phyloP scores from a whole-genome alignment of 2,329 filamentous ascomycete genomes.

The Cytospora paraplurivora region DNA sequence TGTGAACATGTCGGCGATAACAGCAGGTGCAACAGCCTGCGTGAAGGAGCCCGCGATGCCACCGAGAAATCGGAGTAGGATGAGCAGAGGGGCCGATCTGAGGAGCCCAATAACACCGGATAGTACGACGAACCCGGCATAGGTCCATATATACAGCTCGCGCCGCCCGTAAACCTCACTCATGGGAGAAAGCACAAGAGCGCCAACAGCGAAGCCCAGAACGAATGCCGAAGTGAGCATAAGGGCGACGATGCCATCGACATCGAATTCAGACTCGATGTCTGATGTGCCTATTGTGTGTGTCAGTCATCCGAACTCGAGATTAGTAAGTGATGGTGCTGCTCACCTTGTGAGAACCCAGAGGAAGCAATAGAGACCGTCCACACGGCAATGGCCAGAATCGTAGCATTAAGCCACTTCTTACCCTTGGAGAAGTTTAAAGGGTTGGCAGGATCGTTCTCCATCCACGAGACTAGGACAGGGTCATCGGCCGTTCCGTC shows the following conservation, averaged over 20 bases:
- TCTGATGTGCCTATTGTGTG: conserved; percentile 38
- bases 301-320: neutral
- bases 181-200: conserved; percentile 30
- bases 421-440: conserved; percentile 41
- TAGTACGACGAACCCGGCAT: conserved; percentile 60
- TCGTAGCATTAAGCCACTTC: conserved; percentile 45
- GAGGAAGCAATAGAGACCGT: conserved; percentile 47
- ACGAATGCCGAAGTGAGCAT: conserved; percentile 37
- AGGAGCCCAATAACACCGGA: conserved; percentile 61
- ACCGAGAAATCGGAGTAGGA: conserved; percentile 66
- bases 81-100: conserved; percentile 58
- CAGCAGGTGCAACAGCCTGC: conserved; percentile 63
- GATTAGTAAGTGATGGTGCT: conserved; percentile 28
- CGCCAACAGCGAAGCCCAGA: conserved; percentile 31
- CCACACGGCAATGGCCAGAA: conserved; percentile 45
- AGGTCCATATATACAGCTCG: conserved; percentile 59
- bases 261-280: conserved; percentile 42
- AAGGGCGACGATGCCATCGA: conserved; percentile 43
- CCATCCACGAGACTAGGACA: conserved; percentile 48
- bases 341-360: conserved; percentile 36
- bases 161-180: conserved; percentile 61
- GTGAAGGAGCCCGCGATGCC: conserved; percentile 64
- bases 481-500: conserved; percentile 47
- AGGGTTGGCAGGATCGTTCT: conserved; percentile 48
- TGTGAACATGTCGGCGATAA: conserved; percentile 63